These are phyloP conservation scores for Xylaria multiplex DNA, from an alignment of 2,329 filamentous ascomycete genomes.

Conservation along the genomic window DNA sequence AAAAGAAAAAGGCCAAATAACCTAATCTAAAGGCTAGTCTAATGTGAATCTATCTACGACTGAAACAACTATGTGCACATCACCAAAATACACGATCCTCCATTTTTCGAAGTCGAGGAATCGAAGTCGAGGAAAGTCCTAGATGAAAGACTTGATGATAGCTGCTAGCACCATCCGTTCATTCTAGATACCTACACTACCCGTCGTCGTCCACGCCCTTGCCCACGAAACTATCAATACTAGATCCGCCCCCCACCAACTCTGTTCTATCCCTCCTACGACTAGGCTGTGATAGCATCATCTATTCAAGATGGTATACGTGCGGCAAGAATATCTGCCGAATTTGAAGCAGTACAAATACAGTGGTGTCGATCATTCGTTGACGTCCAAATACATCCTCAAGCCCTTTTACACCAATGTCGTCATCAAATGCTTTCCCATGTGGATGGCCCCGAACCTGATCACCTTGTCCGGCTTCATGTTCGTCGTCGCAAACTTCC, in stretches of 20 bases:
- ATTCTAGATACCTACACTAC: not conserved
- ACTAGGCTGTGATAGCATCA: conserved; percentile 13
- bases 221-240: not conserved
- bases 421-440: conserved; percentile 93
- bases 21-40: conserved; percentile 2
- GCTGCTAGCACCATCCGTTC: no score
- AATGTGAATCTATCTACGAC: not conserved
- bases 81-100: not conserved
- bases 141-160: not conserved
- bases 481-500: conserved; percentile 88
- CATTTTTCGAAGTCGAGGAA: not conserved
- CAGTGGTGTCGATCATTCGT: conserved; percentile 87
- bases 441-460: conserved; percentile 89
- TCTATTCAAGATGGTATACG: conserved; percentile 81
- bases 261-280: not conserved
- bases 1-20: conserved; percentile 28
- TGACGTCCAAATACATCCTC: conserved; percentile 90
- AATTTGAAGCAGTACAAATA: conserved; percentile 97
- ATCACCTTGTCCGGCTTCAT: conserved; percentile 92
- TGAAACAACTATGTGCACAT: conserved; percentile 2
- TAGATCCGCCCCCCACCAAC: not conserved
- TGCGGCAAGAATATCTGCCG: conserved; percentile 88
- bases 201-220: not conserved
- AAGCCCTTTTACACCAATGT: conserved; percentile 98
- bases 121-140: not conserved